Conservation (phyloP, 2,329 filamentous ascomycete genomes). For the Talaromyces islandicus region DNA sequence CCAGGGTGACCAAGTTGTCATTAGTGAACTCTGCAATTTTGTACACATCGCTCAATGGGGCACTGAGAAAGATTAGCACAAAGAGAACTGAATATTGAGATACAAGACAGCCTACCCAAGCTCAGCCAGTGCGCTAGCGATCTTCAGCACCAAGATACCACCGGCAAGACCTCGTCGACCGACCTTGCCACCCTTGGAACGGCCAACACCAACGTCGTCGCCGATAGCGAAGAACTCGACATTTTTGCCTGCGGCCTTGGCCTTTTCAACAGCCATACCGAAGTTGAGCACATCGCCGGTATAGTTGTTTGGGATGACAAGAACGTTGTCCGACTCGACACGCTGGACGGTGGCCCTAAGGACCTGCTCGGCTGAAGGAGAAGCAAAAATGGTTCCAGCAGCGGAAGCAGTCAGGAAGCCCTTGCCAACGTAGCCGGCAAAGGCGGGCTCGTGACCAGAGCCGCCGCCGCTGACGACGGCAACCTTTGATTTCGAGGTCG, state of each 20-base stretch:
- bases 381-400: slow-evolving; percentile 81
- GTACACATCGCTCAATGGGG: slow-evolving; percentile 63
- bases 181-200: slow-evolving; percentile 79
- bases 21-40: slow-evolving; percentile 65
- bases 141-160: slow-evolving; percentile 86
- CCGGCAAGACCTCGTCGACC: slow-evolving; percentile 86
- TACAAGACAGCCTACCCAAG: slow-evolving; percentile 46
- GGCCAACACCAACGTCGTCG: slow-evolving; percentile 86
- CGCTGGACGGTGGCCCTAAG: slow-evolving; percentile 66
- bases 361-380: slow-evolving; percentile 75
- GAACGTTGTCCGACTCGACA: slow-evolving; percentile 63
- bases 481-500: slow-evolving; percentile 54
- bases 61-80: slow-evolving; percentile 19
- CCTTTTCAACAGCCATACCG: slow-evolving; percentile 89
- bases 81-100: slow-evolving; percentile 41
- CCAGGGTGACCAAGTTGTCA: slow-evolving; percentile 75
- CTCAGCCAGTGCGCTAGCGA: slow-evolving; percentile 75
- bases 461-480: slow-evolving; percentile 84
- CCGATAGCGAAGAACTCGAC: slow-evolving; percentile 89
- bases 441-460: slow-evolving; percentile 83
- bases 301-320: slow-evolving; percentile 96
- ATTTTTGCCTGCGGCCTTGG: slow-evolving; percentile 67
- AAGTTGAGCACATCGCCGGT: slow-evolving; percentile 89
- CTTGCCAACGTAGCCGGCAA: slow-evolving; percentile 75
- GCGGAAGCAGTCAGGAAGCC: slow-evolving; percentile 77